phyloP scores from a whole-genome alignment of 2,329 filamentous ascomycete species.

The Didymella segeticola region DNA sequence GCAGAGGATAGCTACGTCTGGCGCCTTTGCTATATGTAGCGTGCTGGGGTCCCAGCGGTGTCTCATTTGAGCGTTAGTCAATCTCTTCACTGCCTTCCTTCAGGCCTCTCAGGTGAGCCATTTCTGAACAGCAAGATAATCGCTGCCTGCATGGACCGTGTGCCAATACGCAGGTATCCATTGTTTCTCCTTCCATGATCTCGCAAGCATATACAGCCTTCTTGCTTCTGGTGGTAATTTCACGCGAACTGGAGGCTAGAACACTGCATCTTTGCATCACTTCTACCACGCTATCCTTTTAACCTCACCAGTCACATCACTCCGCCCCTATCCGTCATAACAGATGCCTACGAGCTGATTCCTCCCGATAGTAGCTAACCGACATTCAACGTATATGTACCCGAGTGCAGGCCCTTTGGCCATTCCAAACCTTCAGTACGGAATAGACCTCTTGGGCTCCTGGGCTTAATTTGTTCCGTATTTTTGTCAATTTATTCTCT shows the following conservation, averaged over 20 bases:
- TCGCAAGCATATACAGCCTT: background rate
- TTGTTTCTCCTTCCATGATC: background rate
- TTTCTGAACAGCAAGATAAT: background rate
- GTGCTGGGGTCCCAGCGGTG: background rate
- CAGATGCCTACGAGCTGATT: background rate
- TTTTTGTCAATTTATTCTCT: background rate
- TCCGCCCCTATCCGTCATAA: conserved; percentile 12
- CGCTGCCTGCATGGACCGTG: conserved; percentile 3
- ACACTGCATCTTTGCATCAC: background rate
- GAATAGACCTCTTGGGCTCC: background rate
- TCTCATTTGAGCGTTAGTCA: background rate
- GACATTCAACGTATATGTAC: conserved; percentile 1
- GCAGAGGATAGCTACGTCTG: background rate
- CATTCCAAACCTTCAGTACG: background rate
- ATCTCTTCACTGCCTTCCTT: background rate
- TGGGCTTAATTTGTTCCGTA: background rate
- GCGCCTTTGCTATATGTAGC: background rate
- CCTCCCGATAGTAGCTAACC: background rate
- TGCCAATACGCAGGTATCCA: background rate
- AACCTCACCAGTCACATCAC: conserved; percentile 7
- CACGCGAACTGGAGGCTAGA: conserved; percentile 12
- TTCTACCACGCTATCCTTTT: background rate
- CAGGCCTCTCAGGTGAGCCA: background rate
- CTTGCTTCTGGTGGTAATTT: conserved; percentile 1
- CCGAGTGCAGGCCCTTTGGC: background rate